Base-by-base conservation (phyloP, 2,329 filamentous ascomycete genomes). In the Botrytis tulipae region DNA sequence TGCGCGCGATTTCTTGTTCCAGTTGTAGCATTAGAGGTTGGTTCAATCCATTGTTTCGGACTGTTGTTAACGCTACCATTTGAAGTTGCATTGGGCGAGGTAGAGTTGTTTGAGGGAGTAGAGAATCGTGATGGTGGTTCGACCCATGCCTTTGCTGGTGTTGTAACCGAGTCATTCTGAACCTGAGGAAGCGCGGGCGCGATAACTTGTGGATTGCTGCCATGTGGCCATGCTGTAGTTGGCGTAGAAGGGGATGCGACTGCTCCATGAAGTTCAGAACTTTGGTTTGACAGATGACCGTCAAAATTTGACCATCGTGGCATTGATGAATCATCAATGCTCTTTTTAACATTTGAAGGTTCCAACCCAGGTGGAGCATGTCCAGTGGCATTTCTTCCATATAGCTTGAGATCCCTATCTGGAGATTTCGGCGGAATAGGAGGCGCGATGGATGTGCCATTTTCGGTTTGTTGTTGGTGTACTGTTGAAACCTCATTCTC, bases 121-220 rank as follows among this genome's bases (percentile, higher is more conserved):
- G 66, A 69, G n/a, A 69, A 69, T 2, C 25, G 29, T 25, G 66
- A 69, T 6, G 35, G 25, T 25, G 66, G 66, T 22, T 69, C 66
- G 10, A 57, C 18, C 66, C 66, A 69, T 42, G n/a, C 29, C 18
- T 35, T 32, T 5, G 48, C 18, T 46, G 62, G 62, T 22, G 42
- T 65, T 46, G 62, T 65, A 8, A 10, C 29, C 16, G 35, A n/a
- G 8, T 18, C 9, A 0, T 40, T 29, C 20, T 25, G 14, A 40
- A 18, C 3, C 12, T 22, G 29, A 5, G 32, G 44, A 20, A 67
- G 12, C 4, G 29, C 8, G 20, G 42, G 42, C 1, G 29, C 6
- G 14, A 18, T 1, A 16, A 10, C 4, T 2, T 51, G 32, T 0
- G 25, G 8, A 6, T 54, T 40, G 10, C 25, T n/a, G 32, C 46